Evolutionary conservation across 2,329 filamentous ascomycete genomes (phyloP).

Genomic region (Epicoccum nigrum): DNA sequence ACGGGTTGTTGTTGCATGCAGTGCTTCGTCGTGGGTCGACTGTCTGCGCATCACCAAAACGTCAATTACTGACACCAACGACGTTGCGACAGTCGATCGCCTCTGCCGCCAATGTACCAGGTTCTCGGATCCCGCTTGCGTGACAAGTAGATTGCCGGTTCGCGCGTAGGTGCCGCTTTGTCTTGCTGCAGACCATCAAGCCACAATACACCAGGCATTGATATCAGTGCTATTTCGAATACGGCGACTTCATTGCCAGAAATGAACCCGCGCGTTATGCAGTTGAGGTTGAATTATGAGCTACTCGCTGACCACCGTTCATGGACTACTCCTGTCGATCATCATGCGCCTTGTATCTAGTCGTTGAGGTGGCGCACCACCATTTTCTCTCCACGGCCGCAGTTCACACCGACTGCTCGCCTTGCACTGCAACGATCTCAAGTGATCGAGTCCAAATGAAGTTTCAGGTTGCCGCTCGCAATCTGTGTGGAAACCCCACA

Average conservation of each 20-base stretch:
- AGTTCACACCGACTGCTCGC: not conserved
- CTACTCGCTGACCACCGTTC: constrained; percentile 7
- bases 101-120: constrained; percentile 17
- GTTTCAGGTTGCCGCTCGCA: constrained; percentile 8
- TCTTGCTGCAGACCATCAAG: not conserved
- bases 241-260: not conserved
- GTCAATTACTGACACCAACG: constrained; percentile 12
- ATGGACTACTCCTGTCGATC: constrained; percentile 17
- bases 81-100: constrained; percentile 14
- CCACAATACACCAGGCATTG: not conserved
- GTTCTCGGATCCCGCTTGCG: constrained; percentile 15
- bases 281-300: not conserved
- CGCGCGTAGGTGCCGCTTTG: not conserved
- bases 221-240: not conserved
- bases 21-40: constrained; percentile 4
- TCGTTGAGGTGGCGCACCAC: constrained; percentile 11
- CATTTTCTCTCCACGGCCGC: not conserved
- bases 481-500: not conserved
- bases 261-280: not conserved
- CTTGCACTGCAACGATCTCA: too few relatives aligned
- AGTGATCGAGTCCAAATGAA: too few relatives aligned
- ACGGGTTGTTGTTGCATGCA: constrained; percentile 2
- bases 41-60: constrained; percentile 2
- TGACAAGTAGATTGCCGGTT: constrained; percentile 6
- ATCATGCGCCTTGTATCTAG: constrained; percentile 1